These are phyloP conservation scores for Graphiopsis chlorocephala DNA, from an alignment of 2,329 filamentous ascomycete genomes.

Conservation along the genomic window DNA sequence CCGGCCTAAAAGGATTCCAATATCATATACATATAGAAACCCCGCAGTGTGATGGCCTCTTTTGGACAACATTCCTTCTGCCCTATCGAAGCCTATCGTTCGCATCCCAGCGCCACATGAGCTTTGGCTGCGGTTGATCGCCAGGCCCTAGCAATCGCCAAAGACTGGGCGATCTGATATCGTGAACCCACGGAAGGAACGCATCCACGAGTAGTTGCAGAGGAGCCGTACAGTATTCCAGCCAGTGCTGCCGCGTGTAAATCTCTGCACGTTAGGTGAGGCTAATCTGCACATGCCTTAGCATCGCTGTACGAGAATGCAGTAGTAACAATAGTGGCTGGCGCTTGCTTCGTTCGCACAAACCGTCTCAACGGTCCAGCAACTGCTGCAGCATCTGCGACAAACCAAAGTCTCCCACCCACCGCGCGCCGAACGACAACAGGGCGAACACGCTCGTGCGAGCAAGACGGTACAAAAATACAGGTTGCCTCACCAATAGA, in stretches of 20 bases:
- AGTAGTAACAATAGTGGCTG: not conserved
- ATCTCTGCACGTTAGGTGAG: not conserved
- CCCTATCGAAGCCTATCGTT: not conserved
- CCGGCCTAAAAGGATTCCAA: not conserved
- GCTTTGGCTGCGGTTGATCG: not conserved
- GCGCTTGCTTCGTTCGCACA: not conserved
- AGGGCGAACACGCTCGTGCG: not conserved
- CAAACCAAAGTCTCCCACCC: slow-evolving; percentile 1
- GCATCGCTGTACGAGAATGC: not conserved
- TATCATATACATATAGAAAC: not conserved
- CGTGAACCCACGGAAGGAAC: not conserved
- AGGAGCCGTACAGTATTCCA: not conserved
- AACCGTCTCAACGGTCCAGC: not conserved
- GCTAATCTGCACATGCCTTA: not conserved
- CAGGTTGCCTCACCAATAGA: not conserved
- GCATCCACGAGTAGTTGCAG: not conserved
- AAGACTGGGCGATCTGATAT: not conserved
- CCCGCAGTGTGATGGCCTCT: not conserved
- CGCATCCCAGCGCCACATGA: not conserved
- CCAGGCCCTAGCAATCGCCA: not conserved
- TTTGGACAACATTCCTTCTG: not conserved
- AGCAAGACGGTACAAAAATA: not conserved
- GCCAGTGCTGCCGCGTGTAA: not conserved
- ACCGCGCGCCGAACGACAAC: not conserved
- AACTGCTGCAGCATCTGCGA: not conserved